Conservation (phyloP, 495 filamentous ascomycete species). For the Astrothelium macrocarpum region DNA sequence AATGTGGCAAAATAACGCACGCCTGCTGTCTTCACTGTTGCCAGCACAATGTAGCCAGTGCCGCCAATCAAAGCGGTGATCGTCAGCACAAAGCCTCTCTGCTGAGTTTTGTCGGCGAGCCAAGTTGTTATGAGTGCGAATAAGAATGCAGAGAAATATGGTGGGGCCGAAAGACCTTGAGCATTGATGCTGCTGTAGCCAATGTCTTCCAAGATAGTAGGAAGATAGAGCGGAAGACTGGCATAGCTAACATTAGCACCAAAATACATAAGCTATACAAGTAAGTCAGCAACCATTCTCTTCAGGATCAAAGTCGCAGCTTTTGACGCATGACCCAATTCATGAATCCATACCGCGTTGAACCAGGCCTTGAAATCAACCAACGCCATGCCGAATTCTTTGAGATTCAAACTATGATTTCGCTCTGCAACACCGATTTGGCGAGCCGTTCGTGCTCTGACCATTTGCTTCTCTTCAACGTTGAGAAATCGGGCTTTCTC, state of each 20-base stretch:
- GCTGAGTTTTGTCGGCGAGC: conserved; percentile 48
- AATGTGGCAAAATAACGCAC: conserved; percentile 22
- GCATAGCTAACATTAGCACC: conserved; percentile 49
- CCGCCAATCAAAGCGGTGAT: conserved; percentile 54
- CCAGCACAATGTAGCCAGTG: conserved; percentile 52
- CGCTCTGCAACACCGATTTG: conserved; percentile 16
- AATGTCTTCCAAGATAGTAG: conserved; percentile 68
- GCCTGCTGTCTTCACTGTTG: conserved; percentile 12
- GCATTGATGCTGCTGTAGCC: conserved; percentile 62
- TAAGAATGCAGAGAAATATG: conserved; percentile 66
- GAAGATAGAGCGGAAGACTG: conserved; percentile 72
- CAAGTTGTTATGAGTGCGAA: conserved; percentile 53
- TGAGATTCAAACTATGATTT: conserved; percentile 45
- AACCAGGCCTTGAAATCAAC: conserved; percentile 53
- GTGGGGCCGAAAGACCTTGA: conserved; percentile 70
- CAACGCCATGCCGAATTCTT: conserved; percentile 49
- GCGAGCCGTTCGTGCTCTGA: background rate
- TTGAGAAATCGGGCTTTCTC: conserved; percentile 61
- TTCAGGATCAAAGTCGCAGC: background rate
- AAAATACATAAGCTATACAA: conserved; percentile 46
- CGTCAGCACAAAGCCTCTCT: conserved; percentile 59
- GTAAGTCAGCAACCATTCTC: background rate
- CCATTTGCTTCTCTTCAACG: conserved; percentile 48
- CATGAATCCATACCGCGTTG: conserved; percentile 36
- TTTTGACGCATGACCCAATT: background rate